These are phyloP conservation scores for Quillaja saponaria DNA, from an alignment of 306 rosid species.

Conservation along the genomic window DNA sequence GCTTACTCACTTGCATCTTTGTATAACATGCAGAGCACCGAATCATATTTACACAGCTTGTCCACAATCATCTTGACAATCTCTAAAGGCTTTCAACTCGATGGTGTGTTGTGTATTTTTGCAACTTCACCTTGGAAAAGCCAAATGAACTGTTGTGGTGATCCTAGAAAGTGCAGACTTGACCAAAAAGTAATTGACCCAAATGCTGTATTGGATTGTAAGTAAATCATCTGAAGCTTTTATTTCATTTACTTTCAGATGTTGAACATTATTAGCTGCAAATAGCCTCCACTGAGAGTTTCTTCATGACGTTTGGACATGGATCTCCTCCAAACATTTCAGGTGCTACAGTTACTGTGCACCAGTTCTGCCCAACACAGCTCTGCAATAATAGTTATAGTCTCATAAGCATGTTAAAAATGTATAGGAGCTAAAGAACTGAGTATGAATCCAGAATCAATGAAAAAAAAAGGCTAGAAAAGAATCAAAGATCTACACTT, in stretches of 20 bases:
- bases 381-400: slow-evolving; percentile 46
- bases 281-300: slow-evolving; percentile 83
- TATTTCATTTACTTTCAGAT: slow-evolving; percentile 33
- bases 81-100: slow-evolving; percentile 55
- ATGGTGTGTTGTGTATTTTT: slow-evolving; percentile 75
- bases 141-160: slow-evolving; percentile 60
- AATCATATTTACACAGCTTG: slow-evolving; percentile 40
- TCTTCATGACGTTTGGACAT: slow-evolving; percentile 90
- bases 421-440: too few relatives aligned
- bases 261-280: slow-evolving; percentile 66
- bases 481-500: too few relatives aligned
- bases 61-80: slow-evolving; percentile 50
- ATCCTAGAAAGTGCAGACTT: slow-evolving; percentile 38
- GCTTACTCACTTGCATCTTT: slow-evolving; percentile 34
- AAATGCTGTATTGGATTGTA: slow-evolving; percentile 24
- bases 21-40: slow-evolving; percentile 41
- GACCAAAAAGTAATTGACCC: slow-evolving; percentile 19
- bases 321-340: slow-evolving; percentile 96
- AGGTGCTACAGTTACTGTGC: slow-evolving; percentile 75
- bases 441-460: too few relatives aligned
- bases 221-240: slow-evolving; percentile 30
- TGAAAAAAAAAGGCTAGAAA: too few relatives aligned
- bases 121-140: slow-evolving; percentile 86
- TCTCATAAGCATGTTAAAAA: too few relatives aligned
- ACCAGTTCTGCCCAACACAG: slow-evolving; percentile 79